Evolutionary conservation across 2,329 filamentous ascomycete species (phyloP), one percentile per base, ranked within the genome.

Genomic region (Lanzia echinophila): DNA sequence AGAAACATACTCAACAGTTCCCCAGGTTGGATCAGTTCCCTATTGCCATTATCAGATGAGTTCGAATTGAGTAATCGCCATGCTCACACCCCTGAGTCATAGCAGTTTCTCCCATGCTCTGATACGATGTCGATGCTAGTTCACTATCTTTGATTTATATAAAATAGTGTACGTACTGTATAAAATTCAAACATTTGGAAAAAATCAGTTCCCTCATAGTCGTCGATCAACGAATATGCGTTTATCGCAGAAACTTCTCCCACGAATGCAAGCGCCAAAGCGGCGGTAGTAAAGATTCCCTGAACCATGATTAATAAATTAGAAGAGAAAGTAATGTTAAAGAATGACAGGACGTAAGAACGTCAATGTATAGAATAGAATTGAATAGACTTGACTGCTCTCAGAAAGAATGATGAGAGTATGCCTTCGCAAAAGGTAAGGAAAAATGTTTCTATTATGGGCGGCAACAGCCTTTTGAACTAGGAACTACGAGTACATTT

Each of bases 1-100:
- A 48, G 69, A 64, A 44, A 78, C 77, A 66, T 81, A 90, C 65
- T 76, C 70, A 36, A 89, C 86, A 62, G 79, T 87, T 44, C 86
- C 87, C 58, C 81, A 69, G 15, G 80, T 88, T 1, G 79, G 83
- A 62, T 90, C 86, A 7, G 70, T 57, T 5, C 68, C 59, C 62
- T 64, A 43, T 36, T 24, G 10, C 31, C 31, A 28, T 36, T 50
- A 50, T 54, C 34, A 46, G 43, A 28, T 31, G 11, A 45, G 15
- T 24, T 47, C 19, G 3, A 32, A 44, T 41, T 15, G n/a, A 36
- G 24, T 28, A 33, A 19, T 15, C 33, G 11, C 45, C 12, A 6
- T 3, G 13, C 15, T 15, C 13, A 13, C 8, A 45, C 12, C 42
- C 38, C 6, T 33, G 19, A 19, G 4, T 31, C 39, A 42, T 19